phyloP scores from a whole-genome alignment of 768 basidiomycete species.

The Kwoniella bestiolae region DNA sequence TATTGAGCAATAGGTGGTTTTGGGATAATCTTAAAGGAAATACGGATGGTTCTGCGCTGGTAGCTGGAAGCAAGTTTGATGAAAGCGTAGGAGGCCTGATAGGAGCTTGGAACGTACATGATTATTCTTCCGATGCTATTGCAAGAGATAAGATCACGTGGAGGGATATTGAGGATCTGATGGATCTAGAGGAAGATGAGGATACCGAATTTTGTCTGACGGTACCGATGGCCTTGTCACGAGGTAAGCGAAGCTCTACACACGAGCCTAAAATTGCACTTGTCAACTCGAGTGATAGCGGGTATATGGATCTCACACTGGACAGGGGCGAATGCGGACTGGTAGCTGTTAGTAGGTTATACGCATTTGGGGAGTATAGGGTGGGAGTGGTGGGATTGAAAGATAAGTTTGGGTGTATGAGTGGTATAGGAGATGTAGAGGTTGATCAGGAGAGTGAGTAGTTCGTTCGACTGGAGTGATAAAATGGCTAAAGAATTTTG shows the following conservation, averaged over 20 bases:
- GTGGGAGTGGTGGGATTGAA: slow-evolving; percentile 36
- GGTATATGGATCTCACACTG: slow-evolving; percentile 11
- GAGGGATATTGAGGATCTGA: slow-evolving; percentile 30
- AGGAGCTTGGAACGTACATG: slow-evolving; percentile 39
- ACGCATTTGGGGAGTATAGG: slow-evolving; percentile 19
- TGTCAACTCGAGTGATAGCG: not conserved
- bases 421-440: slow-evolving; percentile 14
- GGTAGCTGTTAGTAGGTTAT: slow-evolving; percentile 22
- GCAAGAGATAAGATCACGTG: slow-evolving; percentile 27
- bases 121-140: slow-evolving; percentile 6
- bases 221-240: not conserved
- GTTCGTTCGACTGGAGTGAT: not conserved
- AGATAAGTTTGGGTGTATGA: slow-evolving; percentile 34
- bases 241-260: too few relatives aligned
- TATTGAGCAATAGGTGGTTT: slow-evolving; percentile 36
- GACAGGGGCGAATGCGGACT: slow-evolving; percentile 27
- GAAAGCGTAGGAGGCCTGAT: slow-evolving; percentile 22
- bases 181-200: slow-evolving; percentile 22
- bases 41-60: slow-evolving; percentile 32
- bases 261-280: not conserved
- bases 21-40: slow-evolving; percentile 33
- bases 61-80: slow-evolving; percentile 21
- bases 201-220: not conserved
- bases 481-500: too few relatives aligned
- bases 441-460: not conserved